phyloP scores from a whole-genome alignment of 176 grass and related monocot genomes.

The Guadua angustifolia region DNA sequence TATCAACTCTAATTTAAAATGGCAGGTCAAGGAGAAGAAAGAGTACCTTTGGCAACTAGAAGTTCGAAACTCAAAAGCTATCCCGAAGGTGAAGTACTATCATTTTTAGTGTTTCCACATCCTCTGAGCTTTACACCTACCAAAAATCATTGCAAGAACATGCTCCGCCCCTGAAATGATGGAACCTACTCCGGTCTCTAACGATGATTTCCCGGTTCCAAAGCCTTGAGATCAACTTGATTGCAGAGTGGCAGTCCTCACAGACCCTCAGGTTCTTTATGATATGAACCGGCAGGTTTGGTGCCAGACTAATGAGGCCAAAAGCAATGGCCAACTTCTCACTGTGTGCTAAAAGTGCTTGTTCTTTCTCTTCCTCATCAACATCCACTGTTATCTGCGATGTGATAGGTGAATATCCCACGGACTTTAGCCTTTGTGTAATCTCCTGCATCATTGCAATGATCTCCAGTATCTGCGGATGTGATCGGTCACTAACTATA shows the following conservation, averaged over 20 bases:
- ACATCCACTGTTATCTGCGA: conserved; percentile 63
- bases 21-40: conserved; percentile 3
- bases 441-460: conserved; percentile 63
- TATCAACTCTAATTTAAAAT: not conserved
- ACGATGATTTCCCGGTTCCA: conserved; percentile 68
- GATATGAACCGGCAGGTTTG: conserved; percentile 59
- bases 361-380: conserved; percentile 72
- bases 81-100: not conserved
- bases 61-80: conserved; percentile 1
- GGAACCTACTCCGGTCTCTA: conserved; percentile 82
- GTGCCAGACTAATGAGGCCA: conserved; percentile 62
- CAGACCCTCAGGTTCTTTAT: conserved; percentile 80
- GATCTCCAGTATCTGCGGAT: conserved; percentile 58
- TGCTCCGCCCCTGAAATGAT: conserved; percentile 61
- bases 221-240: conserved; percentile 73
- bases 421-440: conserved; percentile 43
- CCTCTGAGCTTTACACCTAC: conserved; percentile 39
- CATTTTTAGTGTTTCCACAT: not conserved
- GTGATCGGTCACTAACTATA: conserved; percentile 56
- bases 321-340: conserved; percentile 82
- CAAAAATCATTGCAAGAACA: conserved; percentile 92
- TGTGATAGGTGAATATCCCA: conserved; percentile 48
- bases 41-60: conserved; percentile 19
- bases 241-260: conserved; percentile 77
- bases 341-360: conserved; percentile 62